Conservation (phyloP, 306 rosid genomes). For the Mucuna pruriens region DNA sequence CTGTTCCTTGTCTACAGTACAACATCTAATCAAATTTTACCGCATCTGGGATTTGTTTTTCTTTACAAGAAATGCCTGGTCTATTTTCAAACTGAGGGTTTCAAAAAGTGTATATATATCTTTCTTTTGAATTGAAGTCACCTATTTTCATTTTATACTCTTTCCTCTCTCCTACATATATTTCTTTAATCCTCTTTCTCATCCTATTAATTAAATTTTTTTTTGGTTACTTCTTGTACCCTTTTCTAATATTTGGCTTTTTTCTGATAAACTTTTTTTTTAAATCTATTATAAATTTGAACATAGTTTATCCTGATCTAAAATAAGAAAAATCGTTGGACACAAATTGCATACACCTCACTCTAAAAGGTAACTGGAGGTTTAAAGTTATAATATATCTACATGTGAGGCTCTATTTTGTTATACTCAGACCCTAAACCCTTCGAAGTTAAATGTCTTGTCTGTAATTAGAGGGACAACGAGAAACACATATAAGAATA, state of each 20-base stretch:
- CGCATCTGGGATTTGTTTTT: neutral
- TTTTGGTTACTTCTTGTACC: too few species aligned
- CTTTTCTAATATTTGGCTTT: too few species aligned
- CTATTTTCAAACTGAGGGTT: neutral
- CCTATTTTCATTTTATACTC: neutral
- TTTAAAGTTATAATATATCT: neutral
- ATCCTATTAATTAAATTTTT: neutral
- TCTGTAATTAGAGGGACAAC: neutral
- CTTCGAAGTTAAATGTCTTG: neutral
- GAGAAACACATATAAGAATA: neutral
- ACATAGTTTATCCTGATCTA: too few species aligned
- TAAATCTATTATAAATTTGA: too few species aligned
- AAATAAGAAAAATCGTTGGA: neutral
- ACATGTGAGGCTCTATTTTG: neutral
- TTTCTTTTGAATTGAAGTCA: neutral
- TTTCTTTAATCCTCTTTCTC: neutral
- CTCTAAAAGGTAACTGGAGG: neutral
- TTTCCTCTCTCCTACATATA: neutral
- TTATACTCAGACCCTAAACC: too few species aligned
- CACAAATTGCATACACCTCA: neutral
- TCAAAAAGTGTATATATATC: constrained; percentile 37
- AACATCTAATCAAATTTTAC: neutral
- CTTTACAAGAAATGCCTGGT: neutral
- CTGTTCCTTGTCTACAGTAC: neutral
- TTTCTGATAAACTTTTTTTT: too few species aligned